phyloP scores from a whole-genome alignment of 75 land plant species.

The Gnetum montanum region DNA sequence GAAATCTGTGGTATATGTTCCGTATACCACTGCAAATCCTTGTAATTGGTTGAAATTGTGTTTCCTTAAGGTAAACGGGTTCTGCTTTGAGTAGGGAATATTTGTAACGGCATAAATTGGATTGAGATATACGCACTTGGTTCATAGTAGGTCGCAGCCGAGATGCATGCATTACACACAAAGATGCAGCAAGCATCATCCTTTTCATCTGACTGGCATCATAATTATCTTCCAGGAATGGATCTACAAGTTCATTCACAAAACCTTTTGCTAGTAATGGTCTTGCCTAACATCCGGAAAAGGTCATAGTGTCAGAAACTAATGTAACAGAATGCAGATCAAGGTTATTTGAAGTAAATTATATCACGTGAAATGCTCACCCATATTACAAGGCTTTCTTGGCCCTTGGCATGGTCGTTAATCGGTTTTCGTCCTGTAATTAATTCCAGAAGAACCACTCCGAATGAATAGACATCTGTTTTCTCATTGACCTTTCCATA shows the following conservation, averaged over 20 bases:
- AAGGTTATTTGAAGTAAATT: not conserved
- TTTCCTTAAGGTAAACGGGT: not conserved
- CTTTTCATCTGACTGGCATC: slow-evolving; percentile 42
- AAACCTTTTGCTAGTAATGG: slow-evolving; percentile 39
- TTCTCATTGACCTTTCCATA: slow-evolving; percentile 83
- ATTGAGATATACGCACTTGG: slow-evolving; percentile 31
- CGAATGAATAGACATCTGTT: slow-evolving; percentile 91
- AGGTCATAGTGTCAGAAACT: not conserved
- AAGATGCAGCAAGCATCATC: slow-evolving; percentile 66
- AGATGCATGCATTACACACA: slow-evolving; percentile 55
- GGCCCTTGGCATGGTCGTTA: slow-evolving; percentile 53
- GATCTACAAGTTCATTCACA: slow-evolving; percentile 42
- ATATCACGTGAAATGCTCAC: slow-evolving; percentile 21
- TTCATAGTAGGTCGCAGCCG: slow-evolving; percentile 60
- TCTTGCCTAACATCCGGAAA: slow-evolving; percentile 44
- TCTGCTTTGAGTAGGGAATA: not conserved
- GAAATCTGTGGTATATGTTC: not conserved
- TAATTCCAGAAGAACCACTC: slow-evolving; percentile 93
- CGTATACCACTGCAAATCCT: not conserved
- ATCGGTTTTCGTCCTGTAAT: slow-evolving; percentile 83
- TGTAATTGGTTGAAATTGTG: not conserved
- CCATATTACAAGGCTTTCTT: slow-evolving; percentile 85
- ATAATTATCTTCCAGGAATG: slow-evolving; percentile 27
- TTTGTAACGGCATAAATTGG: not conserved
- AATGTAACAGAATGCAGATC: not conserved